Evolutionary conservation across 163 green algal species (phyloP).

Genomic region (Trebouxia gelatinosa): DNA sequence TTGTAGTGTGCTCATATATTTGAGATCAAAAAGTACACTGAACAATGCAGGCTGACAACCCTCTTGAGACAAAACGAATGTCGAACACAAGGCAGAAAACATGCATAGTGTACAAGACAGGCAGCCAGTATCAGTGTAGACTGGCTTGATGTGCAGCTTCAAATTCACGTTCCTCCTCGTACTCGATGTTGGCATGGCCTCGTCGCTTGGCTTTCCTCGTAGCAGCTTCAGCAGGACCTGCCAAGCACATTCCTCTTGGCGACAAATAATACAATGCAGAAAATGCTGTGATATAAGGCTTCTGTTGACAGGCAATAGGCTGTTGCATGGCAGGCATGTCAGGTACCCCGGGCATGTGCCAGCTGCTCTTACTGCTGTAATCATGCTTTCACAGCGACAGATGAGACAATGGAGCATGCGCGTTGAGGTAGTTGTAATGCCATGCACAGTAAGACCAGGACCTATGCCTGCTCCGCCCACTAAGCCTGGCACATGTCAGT

Average conservation of each 20-base stretch:
- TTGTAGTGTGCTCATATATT: too few species aligned
- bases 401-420: background rate
- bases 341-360: background rate
- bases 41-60: too few species aligned
- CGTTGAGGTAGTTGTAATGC: too few species aligned
- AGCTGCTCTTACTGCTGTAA: background rate
- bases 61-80: too few species aligned
- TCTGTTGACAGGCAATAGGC: background rate
- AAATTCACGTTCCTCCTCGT: slow-evolving; percentile 27
- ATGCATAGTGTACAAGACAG: too few species aligned
- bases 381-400: background rate
- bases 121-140: too few species aligned
- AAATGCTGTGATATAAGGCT: background rate
- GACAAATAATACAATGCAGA: background rate
- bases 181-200: slow-evolving; percentile 22
- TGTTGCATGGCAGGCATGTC: background rate
- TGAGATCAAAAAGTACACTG: too few species aligned
- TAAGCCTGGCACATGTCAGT: too few species aligned
- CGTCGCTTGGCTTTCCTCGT: slow-evolving; percentile 2
- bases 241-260: background rate
- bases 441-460: too few species aligned
- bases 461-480: too few species aligned
- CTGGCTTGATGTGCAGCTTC: slow-evolving; percentile 1
- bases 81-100: too few species aligned
- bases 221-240: slow-evolving; percentile 23